Evolutionary conservation across 2,329 filamentous ascomycete species (phyloP), one percentile per base, ranked within the genome.

Genomic region (Aspergillus aculeatus): DNA sequence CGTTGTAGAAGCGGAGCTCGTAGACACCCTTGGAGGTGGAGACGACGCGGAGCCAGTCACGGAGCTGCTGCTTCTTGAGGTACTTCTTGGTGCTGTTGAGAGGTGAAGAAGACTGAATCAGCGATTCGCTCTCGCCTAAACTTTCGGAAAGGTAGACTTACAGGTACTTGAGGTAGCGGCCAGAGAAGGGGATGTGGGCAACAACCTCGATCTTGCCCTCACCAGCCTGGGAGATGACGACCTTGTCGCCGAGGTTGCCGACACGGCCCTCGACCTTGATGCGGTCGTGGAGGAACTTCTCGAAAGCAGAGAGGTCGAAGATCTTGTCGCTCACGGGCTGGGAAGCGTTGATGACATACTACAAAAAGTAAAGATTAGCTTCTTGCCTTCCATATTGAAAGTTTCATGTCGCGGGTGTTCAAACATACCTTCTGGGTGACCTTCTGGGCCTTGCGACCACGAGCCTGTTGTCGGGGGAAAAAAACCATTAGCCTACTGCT

Each of bases 1-100:
- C 93, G 87, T 99, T 99, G 92, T 96, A 99, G 93, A 99, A 99
- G 86, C 96, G 93, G 83, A 99, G 90, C 87, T 97, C 93, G 86
- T 99, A 99, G 70, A 97, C 93, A 79, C 95, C 94, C 85, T 94
- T 94, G 81, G 90, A 92, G 80, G 94, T 98, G 73, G 92, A 96
- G 77, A 99, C 95, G 74, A 99, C 94, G 76, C 95, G 93, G 78
- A 99, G 91, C 95, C 95, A 99, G 87, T 99, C 95, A 84, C 95
- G 92, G 80, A 99, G 91, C 88, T 98, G 94, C 87, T 97, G 92
- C 91, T 99, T 99, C 92, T 99, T 99, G 83, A 99, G 90, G 90
- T 96, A 99, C 88, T 99, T 99, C 92, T 99, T 99, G 81, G 95
- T 99, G 80, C 92, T 96, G 70, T 48, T 23, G 29, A 5, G 47